Evolutionary conservation across 306 rosid genomes (phyloP).

Genomic region (Prunus padus): DNA sequence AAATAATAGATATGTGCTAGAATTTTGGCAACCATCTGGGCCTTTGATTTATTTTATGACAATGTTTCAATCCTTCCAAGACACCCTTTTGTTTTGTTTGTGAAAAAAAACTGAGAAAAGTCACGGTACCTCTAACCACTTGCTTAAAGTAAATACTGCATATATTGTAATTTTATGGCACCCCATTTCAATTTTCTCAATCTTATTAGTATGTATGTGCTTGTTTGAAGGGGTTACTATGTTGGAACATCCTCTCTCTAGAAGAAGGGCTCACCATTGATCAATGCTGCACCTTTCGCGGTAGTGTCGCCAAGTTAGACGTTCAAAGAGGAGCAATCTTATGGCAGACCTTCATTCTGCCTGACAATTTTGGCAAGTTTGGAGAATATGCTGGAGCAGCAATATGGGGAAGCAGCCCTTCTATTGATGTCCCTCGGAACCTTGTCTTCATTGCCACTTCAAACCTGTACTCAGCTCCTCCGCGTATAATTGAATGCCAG

Average conservation of each 20-base stretch:
- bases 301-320: constrained; percentile 45
- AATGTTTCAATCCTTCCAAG: neutral
- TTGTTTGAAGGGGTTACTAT: constrained; percentile 24
- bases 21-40: neutral
- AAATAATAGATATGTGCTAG: neutral
- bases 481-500: constrained; percentile 40
- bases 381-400: constrained; percentile 60
- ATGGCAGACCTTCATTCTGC: constrained; percentile 63
- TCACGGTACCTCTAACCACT: neutral
- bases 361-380: constrained; percentile 35
- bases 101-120: neutral
- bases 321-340: constrained; percentile 32
- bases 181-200: neutral
- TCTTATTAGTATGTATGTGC: neutral
- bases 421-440: constrained; percentile 47
- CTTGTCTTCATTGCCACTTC: constrained; percentile 58
- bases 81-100: neutral
- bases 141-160: too few species aligned
- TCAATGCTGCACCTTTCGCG: constrained; percentile 58
- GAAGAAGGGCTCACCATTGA: constrained; percentile 37
- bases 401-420: constrained; percentile 78
- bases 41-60: neutral
- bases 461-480: constrained; percentile 57
- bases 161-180: neutral
- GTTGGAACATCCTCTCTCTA: constrained; percentile 46